Base-by-base conservation (phyloP, 352 stramenopile species). In the Pythium dissimile region DNA sequence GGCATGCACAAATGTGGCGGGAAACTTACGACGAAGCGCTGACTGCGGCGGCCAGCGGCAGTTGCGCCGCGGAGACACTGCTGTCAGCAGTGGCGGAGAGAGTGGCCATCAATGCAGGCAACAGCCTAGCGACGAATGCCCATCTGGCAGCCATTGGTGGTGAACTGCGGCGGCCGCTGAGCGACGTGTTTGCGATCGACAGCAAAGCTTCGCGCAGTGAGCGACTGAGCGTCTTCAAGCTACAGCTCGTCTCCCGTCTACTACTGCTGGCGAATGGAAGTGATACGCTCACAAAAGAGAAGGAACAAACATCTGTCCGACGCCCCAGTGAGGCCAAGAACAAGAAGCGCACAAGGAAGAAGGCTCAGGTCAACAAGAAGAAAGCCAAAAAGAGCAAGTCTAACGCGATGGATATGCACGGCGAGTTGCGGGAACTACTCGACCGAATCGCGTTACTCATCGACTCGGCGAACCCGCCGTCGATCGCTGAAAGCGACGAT, bases 401-500 rank as follows among this genome's bases (percentile, higher is more conserved):
- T 12, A 21, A 62, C 49, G 86, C 75, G 62, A 89, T 78, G 18
- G 37, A 41, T 21, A 27, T 62, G 13, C 44, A 32, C 8, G 41
- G n/a, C n/a, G 82, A 94, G 64, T 73, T 91, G 23, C 67, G 75
- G 16, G 66, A 70, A 10, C 64, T 94, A 5, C 46, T 92, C 58
- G 84, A 91, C n/a, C 74, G 80, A 11, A 71, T 92, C 16, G 84
- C 84, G 15, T 61, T 94, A 58, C 62, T 89, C 16, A 59, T 92
- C 42, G 84, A 92, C 30, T 81, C 82, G 10, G 78, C 75, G 0
- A 91, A 84, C 26, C 79, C 79, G 20, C 66, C 74, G 24, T 86
- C 75, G 16, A 72, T 89, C 46, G 75, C 61, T 15, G 83, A 86
- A 20, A 77, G 77, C 18, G 77, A 88, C 27, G 79, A 88, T 30